Base-by-base conservation (phyloP, 73 alveolate genomes). In the Paramecium caudatum region DNA sequence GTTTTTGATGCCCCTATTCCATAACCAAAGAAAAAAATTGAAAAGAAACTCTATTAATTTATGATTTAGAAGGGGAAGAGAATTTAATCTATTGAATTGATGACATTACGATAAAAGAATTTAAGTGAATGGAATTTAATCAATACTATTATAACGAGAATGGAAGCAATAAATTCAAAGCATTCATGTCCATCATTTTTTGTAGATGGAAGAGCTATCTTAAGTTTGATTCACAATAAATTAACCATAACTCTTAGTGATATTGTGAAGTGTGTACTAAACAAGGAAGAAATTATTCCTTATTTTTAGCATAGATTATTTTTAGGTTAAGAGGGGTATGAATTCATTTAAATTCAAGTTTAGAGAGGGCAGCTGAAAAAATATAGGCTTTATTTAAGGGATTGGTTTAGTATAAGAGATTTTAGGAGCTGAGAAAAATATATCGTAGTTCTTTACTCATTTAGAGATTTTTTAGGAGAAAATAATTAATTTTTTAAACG, bases 211-310 rank as follows among this genome's bases (percentile, higher is more conserved):
- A 74, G 30, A 41, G 19, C 45, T 36, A 74, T 74, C 36, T 39
- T 74, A 2, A 45, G 55, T 12, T 21, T 74, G 15, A 41, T 74
- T 36, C 47, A 74, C 16, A 15, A 5, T 1, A 74, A 43, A 41
- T 39, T 32, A 39, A 36, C 47, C 4, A 74, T 74, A 3, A 74
- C 88, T 0, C 43, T 74, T 2, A 41, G 69, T 74, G 88, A 74
- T 74, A 9, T 74, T 9, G 23, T 74, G 8, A 43, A 43, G 10
- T 74, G 88, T 27, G 16, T 74, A 41, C 8, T 19, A 41, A 74
- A 74, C 23, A 74, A 74, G 32, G 88, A 74, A n/a, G 88, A 74
- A 21, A 74, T 74, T 4, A 74, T 74, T 7, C 47, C 62, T 21
- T 43, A 74, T 74, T 74, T 74, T 21, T 74, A 1, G 17, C 65